phyloP scores from a whole-genome alignment of 768 basidiomycete species.

The Tephrocybe sp. region DNA sequence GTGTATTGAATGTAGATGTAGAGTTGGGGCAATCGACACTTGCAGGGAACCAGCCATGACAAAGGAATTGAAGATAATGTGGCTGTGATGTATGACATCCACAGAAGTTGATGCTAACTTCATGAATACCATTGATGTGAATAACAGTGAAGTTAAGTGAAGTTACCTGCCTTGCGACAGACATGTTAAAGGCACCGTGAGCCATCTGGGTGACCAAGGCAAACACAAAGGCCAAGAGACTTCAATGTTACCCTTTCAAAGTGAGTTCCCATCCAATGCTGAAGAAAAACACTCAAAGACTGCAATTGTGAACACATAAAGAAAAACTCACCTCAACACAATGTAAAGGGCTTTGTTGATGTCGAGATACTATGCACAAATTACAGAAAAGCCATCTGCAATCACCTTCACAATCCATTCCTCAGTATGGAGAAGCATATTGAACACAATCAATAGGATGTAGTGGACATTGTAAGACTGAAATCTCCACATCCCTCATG shows the following conservation, averaged over 20 bases:
- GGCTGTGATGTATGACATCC: conserved; percentile 17
- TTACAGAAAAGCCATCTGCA: conserved; percentile 1
- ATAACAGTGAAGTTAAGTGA: conserved; percentile 21
- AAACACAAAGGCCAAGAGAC: conserved; percentile 1
- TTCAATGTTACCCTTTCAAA: conserved; percentile 4
- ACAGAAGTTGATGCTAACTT: conserved; percentile 30
- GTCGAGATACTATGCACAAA: background rate
- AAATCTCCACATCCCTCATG: conserved; percentile 6
- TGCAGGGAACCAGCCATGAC: conserved; percentile 22
- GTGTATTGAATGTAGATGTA: conserved; percentile 24
- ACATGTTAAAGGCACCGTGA: conserved; percentile 1
- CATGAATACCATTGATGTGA: conserved; percentile 26
- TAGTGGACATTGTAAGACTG: background rate
- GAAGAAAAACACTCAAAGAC: background rate
- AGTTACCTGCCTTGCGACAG: conserved; percentile 21
- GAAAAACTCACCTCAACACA: conserved; percentile 2
- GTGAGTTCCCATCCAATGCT: background rate
- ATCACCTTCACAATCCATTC: conserved; percentile 8
- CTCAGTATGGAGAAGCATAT: background rate
- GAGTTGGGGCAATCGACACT: conserved; percentile 24
- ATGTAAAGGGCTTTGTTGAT: conserved; percentile 3
- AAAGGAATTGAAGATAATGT: conserved; percentile 28
- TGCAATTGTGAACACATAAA: background rate
- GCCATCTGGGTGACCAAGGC: conserved; percentile 5
- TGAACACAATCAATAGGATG: background rate